Base-by-base conservation (phyloP, 2,329 filamentous ascomycete genomes). In the Pestalotiopsis sp. region DNA sequence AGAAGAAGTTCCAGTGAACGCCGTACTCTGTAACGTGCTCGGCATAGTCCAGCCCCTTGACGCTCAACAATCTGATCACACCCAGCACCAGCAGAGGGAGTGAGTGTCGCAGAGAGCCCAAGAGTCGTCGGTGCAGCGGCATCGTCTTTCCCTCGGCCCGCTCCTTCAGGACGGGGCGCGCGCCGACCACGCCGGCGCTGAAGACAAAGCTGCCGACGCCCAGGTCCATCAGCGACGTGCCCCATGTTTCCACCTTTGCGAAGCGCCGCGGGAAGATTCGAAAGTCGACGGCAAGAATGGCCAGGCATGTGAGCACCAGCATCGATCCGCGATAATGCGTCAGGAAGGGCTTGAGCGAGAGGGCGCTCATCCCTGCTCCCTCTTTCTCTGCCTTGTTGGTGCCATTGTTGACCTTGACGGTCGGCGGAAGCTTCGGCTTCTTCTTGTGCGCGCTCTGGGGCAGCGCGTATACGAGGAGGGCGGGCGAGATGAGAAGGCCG, bases 1-100 rank as follows among this genome's bases (percentile, higher is more conserved):
- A 98, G 86, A 99, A 99, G 81, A 99, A 99, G 80, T 99, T 99
- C 96, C 96, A 99, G 80, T 99, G 96, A 11, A 99, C 93, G 58
- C 96, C 96, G 77, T 99, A 99, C 78, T 99, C 96, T 14, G 93
- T 94, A 69, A 98, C 94, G 82, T 99, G 96, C 79, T 99, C 96
- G 3, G 95, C 95, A 78, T 99, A 99, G 78, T 98, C 94, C 38
- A 98, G 84, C 6, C 93, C 93, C 82, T 99, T 99, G 77, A 98
- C 95, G 74, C 91, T 97, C 73, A 94, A 89, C 27, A 98, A 86
- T 27, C 96, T 90, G 67, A 97, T 84, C 27, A 96, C 78, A 14
- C 96, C 96, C 4, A 99, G 85, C 1, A 92, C 84, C 23, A 98
- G 82, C 4, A 99, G 85, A 1, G 96, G 95, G 31, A 97, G 80